Conservation (phyloP, 2,329 filamentous ascomycete genomes). For the Dothistroma septosporum region DNA sequence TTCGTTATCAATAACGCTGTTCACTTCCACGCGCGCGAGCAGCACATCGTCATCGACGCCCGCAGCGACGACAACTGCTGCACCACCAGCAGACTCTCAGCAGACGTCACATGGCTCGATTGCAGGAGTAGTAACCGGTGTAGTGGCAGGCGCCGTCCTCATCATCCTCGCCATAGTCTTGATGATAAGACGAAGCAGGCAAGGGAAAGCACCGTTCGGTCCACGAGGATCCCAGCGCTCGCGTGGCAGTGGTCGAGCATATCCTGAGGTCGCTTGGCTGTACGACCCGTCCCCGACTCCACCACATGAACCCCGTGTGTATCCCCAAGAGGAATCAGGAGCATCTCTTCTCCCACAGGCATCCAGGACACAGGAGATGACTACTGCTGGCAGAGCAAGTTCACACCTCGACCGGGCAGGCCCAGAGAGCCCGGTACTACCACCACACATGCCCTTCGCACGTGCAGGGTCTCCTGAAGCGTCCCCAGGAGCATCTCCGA, state of each 20-base stretch:
- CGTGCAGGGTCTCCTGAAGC: conserved; percentile 8
- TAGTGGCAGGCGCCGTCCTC: conserved; percentile 20
- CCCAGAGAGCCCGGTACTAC: conserved; percentile 16
- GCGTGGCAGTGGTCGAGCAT: conserved; percentile 8
- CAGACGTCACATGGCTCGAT: conserved; percentile 10
- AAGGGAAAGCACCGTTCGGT: conserved; percentile 18
- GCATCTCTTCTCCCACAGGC: conserved; percentile 6
- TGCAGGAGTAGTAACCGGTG: conserved; percentile 23
- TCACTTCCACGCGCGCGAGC: neutral
- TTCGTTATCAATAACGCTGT: neutral
- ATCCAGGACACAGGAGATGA: conserved; percentile 6
- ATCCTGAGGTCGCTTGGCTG: conserved; percentile 26
- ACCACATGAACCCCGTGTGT: conserved; percentile 5
- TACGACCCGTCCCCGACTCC: conserved; percentile 25
- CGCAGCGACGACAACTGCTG: conserved; percentile 7
- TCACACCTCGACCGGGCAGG: conserved; percentile 2
- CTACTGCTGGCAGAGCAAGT: neutral
- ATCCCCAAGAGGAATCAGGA: conserved; percentile 4
- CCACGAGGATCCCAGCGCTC: conserved; percentile 11
- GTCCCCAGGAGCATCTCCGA: conserved; percentile 2
- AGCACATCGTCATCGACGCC: conserved; percentile 8
- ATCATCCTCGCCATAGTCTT: conserved; percentile 16
- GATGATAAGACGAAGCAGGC: conserved; percentile 14
- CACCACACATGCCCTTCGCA: conserved; percentile 11
- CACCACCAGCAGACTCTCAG: conserved; percentile 1